Evolutionary conservation across 2,329 filamentous ascomycete species (phyloP), one percentile per base, ranked within the genome.

Genomic region (Fusarium xylarioides): DNA sequence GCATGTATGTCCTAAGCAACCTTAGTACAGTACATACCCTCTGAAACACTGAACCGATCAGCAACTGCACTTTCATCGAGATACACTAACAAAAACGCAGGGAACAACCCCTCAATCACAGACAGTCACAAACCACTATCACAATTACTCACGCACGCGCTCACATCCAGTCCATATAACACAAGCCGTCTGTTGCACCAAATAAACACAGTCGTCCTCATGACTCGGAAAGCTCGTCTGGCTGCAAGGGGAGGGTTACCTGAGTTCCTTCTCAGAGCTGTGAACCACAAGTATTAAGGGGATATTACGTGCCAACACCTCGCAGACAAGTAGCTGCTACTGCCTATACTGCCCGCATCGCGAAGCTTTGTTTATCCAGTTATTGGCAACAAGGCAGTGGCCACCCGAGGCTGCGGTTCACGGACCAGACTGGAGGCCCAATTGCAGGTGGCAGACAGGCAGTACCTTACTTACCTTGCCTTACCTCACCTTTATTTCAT

Each of bases 391-490:
- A 54, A 68, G 30, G 49, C 54, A 71, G 66, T 67, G 70, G 52
- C 70, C 66, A 73, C 66, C 64, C 38, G 43, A 54, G 49, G 69
- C 57, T 60, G 40, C 53, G 70, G 66, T 73, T 74, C 70, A 64
- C 62, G 46, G 70, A 57, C 57, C 61, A 62, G 54, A 59, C 28
- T 67, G 61, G 40, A 63, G 32, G 60, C 57, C 56, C 64, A 63
- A 63, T 69, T 64, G 57, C 64, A 68, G 55, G 49, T 42, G 40
- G 42, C 57, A 53, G 49, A 26, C 38, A 43, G 54, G 28, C 50
- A 56, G 53, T 21, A 35, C 49, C 49, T 52, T 35, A 23, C 46
- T 49, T 46, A 54, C 42, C 23, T 43, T 35, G 10, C 42, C n/a
- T 43, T 23, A n/a, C 44, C 46, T 47, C 21, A 47, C 43, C 43